Evolutionary conservation across 2,329 filamentous ascomycete genomes (phyloP).

Genomic region (Didymella keratinophila): DNA sequence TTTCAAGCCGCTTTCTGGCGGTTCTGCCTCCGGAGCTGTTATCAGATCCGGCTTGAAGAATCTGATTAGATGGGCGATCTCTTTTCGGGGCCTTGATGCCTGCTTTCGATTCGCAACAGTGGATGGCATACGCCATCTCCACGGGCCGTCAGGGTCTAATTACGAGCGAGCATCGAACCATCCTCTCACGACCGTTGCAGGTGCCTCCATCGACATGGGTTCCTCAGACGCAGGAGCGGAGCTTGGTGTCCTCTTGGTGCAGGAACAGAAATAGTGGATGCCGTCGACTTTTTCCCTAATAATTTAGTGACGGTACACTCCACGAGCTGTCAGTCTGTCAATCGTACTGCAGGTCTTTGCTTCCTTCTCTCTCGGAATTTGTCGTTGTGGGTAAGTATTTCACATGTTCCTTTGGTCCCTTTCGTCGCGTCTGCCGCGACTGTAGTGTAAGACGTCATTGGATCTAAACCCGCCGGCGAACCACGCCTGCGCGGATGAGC

Average conservation of each 20-base stretch:
- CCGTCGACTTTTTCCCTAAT: constrained; percentile 27
- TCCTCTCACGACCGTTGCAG: constrained; percentile 38
- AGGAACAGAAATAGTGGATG: constrained; percentile 32
- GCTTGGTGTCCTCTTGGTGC: constrained; percentile 26
- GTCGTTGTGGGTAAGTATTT: constrained; percentile 12
- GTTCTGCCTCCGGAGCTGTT: constrained; percentile 29
- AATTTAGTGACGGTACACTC: constrained; percentile 13
- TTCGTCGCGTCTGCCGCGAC: constrained; percentile 5
- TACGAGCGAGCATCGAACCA: constrained; percentile 38
- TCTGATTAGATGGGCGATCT: constrained; percentile 38
- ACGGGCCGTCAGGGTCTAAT: constrained; percentile 31
- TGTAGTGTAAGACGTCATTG: constrained; percentile 38
- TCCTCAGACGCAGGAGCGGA: constrained; percentile 26
- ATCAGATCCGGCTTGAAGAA: constrained; percentile 40
- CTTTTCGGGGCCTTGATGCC: constrained; percentile 21
- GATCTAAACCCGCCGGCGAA: not conserved
- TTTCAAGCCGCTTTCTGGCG: constrained; percentile 22
- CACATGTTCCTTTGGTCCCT: constrained; percentile 5
- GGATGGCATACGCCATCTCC: constrained; percentile 28
- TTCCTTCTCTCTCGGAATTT: constrained; percentile 7
- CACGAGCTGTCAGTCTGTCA: constrained; percentile 6
- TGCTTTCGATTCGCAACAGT: constrained; percentile 24
- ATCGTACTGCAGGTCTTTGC: constrained; percentile 6
- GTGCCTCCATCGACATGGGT: constrained; percentile 29
- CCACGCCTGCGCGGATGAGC: not conserved